Evolutionary conservation across 768 basidiomycete genomes (phyloP), one percentile per base, ranked within the genome.

Genomic region (Termitomyces heimii): DNA sequence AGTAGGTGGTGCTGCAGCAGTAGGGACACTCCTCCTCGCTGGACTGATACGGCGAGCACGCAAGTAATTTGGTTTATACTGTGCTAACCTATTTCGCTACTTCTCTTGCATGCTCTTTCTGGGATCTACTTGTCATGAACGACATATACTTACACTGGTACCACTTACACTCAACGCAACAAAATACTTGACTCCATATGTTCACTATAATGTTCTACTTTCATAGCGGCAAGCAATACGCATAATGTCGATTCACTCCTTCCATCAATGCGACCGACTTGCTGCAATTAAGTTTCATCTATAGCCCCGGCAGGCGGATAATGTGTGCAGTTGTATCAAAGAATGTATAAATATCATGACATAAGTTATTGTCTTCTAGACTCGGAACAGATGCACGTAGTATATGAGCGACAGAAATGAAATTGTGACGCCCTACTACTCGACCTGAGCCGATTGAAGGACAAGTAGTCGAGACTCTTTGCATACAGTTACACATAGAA

Each of bases 1-100:
- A 43, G 92, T 86, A 20, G 95, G 95, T 51, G 93, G 94, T 54
- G 88, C 82, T 42, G 94, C 91, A 14, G 94, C 96, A 14, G 66
- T 96, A 22, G 90, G 92, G 52, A 85, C 89, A 31, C 70, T 93
- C 48, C 69, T 89, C 57, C 57, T 92, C 55, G 88, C 90, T 68
- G 75, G 83, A 74, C 75, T 92, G 67, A 79, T 94, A 83, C 89
- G 92, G 84, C 90, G 89, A 83, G 87, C 90, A 71, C 79, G 79
- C 67, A 77, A 77, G 74, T 82, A 76, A 75, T 46, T 46, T 58
- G 35, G 31, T 39, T n/a, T 43, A 35, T 43, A 35, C 31, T 13
- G 26, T 31, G 24, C 54, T 61, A 40, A 60, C 53, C 42, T 54
- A 14, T 20, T 26, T 20, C 35, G 32, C 47, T 55, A 9, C n/a